Percentiles rank a stretch among this genome's conserved stretches.
Conservation (phyloP, 257 asterid species). For the Nicotiana knightiana region DNA sequence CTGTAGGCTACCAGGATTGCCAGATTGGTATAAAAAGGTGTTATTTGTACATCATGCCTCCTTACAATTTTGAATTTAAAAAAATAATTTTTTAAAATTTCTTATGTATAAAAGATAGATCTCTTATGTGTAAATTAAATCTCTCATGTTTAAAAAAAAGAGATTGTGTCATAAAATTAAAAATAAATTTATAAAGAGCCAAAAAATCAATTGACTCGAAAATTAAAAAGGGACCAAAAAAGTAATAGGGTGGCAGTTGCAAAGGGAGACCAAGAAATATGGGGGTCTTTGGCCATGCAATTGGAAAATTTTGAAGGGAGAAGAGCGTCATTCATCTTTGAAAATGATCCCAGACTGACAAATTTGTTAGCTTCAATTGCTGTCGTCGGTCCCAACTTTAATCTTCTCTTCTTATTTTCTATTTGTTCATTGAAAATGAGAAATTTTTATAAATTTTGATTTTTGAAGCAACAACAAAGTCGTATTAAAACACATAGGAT, state of each 20-base stretch:
- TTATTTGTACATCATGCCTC: no score
- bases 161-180: no score
- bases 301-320: constrained; percentile 17
- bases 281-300: constrained; percentile 1
- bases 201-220: no score
- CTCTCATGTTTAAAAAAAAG: no score
- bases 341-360: not conserved
- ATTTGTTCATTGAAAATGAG: not conserved
- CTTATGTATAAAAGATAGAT: no score
- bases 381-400: not conserved
- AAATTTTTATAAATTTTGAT: not conserved
- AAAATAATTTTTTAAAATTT: no score
- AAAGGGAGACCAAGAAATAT: constrained; percentile 15
- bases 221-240: not conserved
- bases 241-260: not conserved
- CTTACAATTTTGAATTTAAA: no score
- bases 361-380: not conserved
- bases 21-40: no score
- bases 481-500: not conserved
- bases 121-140: no score
- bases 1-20: constrained; percentile 4
- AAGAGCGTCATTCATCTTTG: constrained; percentile 15
- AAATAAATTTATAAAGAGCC: no score
- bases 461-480: not conserved
- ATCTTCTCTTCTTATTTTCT: not conserved